Percentiles rank a stretch among this genome's conserved stretches.
phyloP scores from a whole-genome alignment of 2,329 filamentous ascomycete species.

The Hymenoscyphus fructigenus region DNA sequence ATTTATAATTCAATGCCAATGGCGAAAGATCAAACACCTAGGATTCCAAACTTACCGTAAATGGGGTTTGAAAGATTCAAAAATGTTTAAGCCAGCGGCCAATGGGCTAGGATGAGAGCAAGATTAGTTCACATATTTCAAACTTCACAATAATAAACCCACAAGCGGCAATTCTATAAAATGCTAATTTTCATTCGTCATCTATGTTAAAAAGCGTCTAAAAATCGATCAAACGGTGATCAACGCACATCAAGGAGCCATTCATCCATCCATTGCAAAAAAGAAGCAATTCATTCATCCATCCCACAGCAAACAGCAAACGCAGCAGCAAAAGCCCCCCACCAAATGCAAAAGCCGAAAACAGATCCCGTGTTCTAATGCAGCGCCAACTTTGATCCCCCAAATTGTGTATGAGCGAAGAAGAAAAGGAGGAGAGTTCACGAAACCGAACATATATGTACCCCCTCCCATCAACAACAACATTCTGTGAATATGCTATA shows the following conservation, averaged over 20 bases:
- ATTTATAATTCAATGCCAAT: too few relatives aligned
- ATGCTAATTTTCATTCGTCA: background rate
- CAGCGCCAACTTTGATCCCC: slow-evolving; percentile 11
- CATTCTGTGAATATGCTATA: background rate
- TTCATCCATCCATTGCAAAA: background rate
- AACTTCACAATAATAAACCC: too few relatives aligned
- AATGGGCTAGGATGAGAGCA: too few relatives aligned
- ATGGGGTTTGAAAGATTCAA: too few relatives aligned
- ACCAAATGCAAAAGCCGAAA: slow-evolving; percentile 8
- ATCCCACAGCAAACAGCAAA: slow-evolving; percentile 10
- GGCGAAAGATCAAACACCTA: too few relatives aligned
- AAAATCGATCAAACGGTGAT: background rate
- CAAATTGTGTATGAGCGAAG: background rate
- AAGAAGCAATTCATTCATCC: background rate
- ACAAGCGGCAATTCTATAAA: background rate
- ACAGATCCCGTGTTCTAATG: slow-evolving; percentile 14
- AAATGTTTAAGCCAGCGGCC: too few relatives aligned
- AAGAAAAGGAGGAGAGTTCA: background rate
- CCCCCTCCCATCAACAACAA: background rate
- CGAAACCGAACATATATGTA: background rate
- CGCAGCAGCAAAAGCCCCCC: background rate
- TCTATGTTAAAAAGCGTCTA: background rate
- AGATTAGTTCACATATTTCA: too few relatives aligned
- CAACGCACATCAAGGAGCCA: background rate
- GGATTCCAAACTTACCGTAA: too few relatives aligned